Percentiles rank a stretch among this genome's conserved stretches.
Evolutionary conservation across 2,329 filamentous ascomycete genomes (phyloP).

Genomic region (Monilinia fructigena): DNA sequence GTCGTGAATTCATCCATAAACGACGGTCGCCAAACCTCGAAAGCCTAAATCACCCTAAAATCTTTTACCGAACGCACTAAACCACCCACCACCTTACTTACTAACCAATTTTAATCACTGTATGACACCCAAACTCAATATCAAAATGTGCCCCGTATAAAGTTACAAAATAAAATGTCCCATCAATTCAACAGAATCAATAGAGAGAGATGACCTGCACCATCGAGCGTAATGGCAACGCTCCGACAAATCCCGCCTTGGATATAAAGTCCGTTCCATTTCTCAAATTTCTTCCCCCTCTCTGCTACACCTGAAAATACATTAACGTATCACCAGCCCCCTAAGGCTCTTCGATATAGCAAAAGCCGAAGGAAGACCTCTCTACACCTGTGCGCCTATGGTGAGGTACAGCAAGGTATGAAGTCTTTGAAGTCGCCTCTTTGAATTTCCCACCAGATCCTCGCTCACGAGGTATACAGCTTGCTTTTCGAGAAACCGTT

Average conservation of each 20-base stretch:
- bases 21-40: background rate
- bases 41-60: conserved; percentile 19
- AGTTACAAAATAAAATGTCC: background rate
- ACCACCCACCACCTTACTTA: background rate
- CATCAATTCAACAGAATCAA: background rate
- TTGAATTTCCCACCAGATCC: background rate
- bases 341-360: conserved; percentile 59
- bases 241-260: conserved; percentile 7
- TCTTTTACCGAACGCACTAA: conserved; percentile 21
- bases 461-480: conserved; percentile 41
- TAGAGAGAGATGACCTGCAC: conserved; percentile 8
- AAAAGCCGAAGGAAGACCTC: conserved; percentile 51
- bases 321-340: conserved; percentile 42
- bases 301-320: background rate
- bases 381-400: conserved; percentile 66
- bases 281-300: background rate
- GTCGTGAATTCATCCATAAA: background rate
- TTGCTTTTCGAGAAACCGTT: conserved; percentile 68
- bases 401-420: conserved; percentile 59
- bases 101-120: background rate
- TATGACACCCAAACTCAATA: background rate
- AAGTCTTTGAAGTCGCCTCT: background rate
- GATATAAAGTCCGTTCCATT: conserved; percentile 17
- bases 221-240: background rate
- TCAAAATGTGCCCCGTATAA: background rate